Conservation (phyloP, 192 early-diverging fungal species). For the Coemansia sp. region DNA sequence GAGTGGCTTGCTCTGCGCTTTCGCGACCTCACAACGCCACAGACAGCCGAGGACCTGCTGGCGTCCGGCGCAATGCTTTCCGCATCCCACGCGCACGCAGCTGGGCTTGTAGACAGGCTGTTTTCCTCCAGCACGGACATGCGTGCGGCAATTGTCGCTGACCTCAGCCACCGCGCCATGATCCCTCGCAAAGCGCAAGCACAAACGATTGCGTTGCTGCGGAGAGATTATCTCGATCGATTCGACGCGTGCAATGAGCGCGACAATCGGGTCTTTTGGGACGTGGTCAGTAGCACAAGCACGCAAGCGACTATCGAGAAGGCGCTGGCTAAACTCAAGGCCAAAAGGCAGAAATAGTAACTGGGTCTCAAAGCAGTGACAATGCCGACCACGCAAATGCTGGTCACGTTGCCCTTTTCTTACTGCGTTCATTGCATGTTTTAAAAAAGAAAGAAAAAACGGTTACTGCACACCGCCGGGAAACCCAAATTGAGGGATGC, state of each 20-base stretch:
- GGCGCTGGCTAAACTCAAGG: slow-evolving; percentile 17
- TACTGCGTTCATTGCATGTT: slow-evolving; percentile 10
- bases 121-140: slow-evolving; percentile 12
- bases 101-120: slow-evolving; percentile 25
- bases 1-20: slow-evolving; percentile 45
- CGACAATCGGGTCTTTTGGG: slow-evolving; percentile 30
- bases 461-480: not conserved
- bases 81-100: not conserved
- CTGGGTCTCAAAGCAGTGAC: not conserved
- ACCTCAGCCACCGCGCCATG: slow-evolving; percentile 6
- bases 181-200: slow-evolving; percentile 17
- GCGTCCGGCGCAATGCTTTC: slow-evolving; percentile 22
- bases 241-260: slow-evolving; percentile 25
- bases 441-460: not conserved
- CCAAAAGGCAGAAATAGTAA: not conserved
- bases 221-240: slow-evolving; percentile 16
- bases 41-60: slow-evolving; percentile 33
- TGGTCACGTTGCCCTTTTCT: slow-evolving; percentile 6
- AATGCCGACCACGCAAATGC: not conserved
- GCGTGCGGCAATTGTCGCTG: slow-evolving; percentile 10
- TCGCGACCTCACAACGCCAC: slow-evolving; percentile 27
- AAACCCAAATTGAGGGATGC: not conserved
- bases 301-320: slow-evolving; percentile 17
- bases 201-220: slow-evolving; percentile 17
- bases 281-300: slow-evolving; percentile 12